Evolutionary conservation across 345 rosid species (phyloP).

Genomic region (Hibiscus mutabilis): DNA sequence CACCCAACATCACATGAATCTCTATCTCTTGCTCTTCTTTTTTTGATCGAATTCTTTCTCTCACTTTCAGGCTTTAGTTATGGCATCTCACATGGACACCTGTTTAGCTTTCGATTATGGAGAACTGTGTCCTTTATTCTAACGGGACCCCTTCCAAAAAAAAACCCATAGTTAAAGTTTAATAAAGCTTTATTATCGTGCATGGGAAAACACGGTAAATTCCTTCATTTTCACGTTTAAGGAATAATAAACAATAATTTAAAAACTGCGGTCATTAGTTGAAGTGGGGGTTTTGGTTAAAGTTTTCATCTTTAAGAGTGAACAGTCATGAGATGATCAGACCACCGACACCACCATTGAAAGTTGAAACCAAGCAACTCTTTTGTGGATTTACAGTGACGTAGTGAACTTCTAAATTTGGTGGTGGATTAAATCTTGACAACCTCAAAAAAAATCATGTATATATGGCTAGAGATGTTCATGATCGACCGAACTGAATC

Average conservation of each 20-base stretch:
- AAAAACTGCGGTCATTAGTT: background rate
- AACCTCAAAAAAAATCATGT: too few species aligned
- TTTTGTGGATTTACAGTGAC: too few species aligned
- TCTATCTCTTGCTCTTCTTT: background rate
- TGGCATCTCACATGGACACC: constrained; percentile 22
- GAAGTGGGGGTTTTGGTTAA: constrained; percentile 4
- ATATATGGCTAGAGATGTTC: too few species aligned
- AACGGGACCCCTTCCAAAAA: constrained; percentile 5
- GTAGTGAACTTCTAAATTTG: too few species aligned
- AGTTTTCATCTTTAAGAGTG: background rate
- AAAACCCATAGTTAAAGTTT: background rate
- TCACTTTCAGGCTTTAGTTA: constrained; percentile 7
- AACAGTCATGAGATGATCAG: background rate
- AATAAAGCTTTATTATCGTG: constrained; percentile 1
- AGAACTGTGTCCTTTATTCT: background rate
- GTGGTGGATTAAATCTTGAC: too few species aligned
- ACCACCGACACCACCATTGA: background rate
- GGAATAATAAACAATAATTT: background rate
- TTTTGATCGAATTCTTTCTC: background rate
- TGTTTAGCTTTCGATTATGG: constrained; percentile 7
- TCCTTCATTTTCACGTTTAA: background rate
- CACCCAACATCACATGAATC: constrained; percentile 16
- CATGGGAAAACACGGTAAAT: constrained; percentile 8
- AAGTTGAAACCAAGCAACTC: too few species aligned
- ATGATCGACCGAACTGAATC: too few species aligned